These are phyloP conservation scores for Isabelozyma pseudorhagii DNA, from an alignment of 805 yeast genomes.

Conservation along the genomic window DNA sequence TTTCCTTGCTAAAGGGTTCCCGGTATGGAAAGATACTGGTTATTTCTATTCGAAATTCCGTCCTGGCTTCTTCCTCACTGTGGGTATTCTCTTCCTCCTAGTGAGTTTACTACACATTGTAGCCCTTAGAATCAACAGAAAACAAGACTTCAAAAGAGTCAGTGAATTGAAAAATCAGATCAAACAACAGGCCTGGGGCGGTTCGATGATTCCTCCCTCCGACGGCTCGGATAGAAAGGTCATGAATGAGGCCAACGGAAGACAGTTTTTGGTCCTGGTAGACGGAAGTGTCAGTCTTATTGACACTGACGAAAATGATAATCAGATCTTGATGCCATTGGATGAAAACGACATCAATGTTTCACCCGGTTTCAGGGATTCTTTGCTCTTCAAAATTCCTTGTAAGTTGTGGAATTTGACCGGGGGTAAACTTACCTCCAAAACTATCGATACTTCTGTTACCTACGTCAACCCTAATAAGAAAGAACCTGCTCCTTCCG, in stretches of 20 bases:
- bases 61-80: slow-evolving; percentile 57
- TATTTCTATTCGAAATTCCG: slow-evolving; percentile 64
- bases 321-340: slow-evolving; percentile 33
- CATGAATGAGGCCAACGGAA: slow-evolving; percentile 39
- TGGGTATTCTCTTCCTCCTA: slow-evolving; percentile 48
- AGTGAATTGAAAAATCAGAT: slow-evolving; percentile 48
- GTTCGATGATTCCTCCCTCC: slow-evolving; percentile 45
- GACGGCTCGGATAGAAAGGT: slow-evolving; percentile 49
- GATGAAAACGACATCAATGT: slow-evolving; percentile 46
- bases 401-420: slow-evolving; percentile 42
- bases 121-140: slow-evolving; percentile 50
- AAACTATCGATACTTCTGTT: slow-evolving; percentile 13
- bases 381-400: slow-evolving; percentile 43
- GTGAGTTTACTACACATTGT: slow-evolving; percentile 58
- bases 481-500: slow-evolving; percentile 6
- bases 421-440: slow-evolving; percentile 29
- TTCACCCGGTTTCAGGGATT: slow-evolving; percentile 49
- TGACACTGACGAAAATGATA: slow-evolving; percentile 38
- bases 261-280: slow-evolving; percentile 51
- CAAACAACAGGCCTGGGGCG: slow-evolving; percentile 55
- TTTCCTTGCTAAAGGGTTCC: slow-evolving; percentile 81
- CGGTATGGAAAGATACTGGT: slow-evolving; percentile 70
- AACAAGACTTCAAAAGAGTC: slow-evolving; percentile 58
- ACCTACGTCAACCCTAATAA: slow-evolving; percentile 7
- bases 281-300: slow-evolving; percentile 56